Evolutionary conservation across 345 rosid species (phyloP), one percentile per base, ranked within the genome.

Genomic region (Clarkia xantiana): DNA sequence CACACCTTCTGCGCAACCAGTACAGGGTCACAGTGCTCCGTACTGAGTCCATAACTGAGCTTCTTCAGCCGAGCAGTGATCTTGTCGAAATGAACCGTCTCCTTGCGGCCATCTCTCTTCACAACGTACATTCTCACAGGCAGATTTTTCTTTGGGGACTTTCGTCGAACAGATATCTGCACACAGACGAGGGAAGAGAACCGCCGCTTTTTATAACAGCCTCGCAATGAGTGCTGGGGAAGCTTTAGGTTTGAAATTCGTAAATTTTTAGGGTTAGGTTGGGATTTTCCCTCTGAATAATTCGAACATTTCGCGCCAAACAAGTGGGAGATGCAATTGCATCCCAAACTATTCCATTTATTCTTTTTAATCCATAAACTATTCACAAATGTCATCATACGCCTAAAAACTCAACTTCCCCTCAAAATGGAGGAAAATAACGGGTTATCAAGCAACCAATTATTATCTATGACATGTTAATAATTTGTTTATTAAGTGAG

Each of bases 51-150:
- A 60, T 91, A 91, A 47, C 98, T 84, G n/a, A 91, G 74, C 65
- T 91, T 91, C 95, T 86, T 91, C 50, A 91, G 53, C 59, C 98
- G 62, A 5, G 99, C 99, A 0, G 99, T 93, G n/a, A 93, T 93
- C 84, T 87, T 87, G 29, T 93, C 96, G 52, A 93, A 93, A 45
- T 82, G 96, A n/a, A 93, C 99, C 0, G 94, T 29, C 49, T 93
- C 99, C 51, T 82, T 86, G 25, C 74, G 75, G 55, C 96, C 99
- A 23, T 93, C 90, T 41, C 99, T 72, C 84, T 93, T 93, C 49
- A 93, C 77, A 4, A 87, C 99, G 18, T 86, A 93, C 99, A 87
- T 91, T 49, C 66, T 44, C 14, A 1, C 39, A 48, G 29, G 17
- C 6, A 12, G 23, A 4, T 14, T 48, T 40, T 34, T 16, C 39